Evolutionary conservation across 768 basidiomycete genomes (phyloP), one percentile per base, ranked within the genome.

Genomic region (Kwoniella mangroviensis): DNA sequence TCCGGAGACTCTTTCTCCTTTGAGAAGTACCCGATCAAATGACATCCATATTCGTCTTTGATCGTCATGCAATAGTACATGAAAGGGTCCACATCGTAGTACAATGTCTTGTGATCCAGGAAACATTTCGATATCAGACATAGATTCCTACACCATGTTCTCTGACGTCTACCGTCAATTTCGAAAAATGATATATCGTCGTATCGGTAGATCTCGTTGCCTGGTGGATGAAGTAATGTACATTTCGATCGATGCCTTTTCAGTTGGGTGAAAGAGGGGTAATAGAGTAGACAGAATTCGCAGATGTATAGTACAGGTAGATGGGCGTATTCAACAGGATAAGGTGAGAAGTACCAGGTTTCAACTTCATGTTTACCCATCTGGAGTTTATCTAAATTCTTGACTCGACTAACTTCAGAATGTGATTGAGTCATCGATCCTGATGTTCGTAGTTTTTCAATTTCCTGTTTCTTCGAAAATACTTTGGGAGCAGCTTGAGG

Each of bases 271-370:
- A 87, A 88, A 15, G 93, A 93, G 40, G 92, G 92, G 84, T 90
- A 98, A 86, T 91, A 99, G 43, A 90, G 90, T 57, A 98, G 88
- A 83, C 97, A 99, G 86, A 96, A 96, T 84, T 99, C 96, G 90
- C 97, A 99, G 81, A 99, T 90, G 87, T 95, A 98, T 55, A 99
- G 87, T 71, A 95, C 86, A 21, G 95, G 94, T 28, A 96, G 89
- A 84, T 98, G 92, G 55, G 97, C 94, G 85, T 93, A 98, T 85
- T 98, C 97, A 84, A 93, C 91, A 12, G 97, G 97, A 85, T 98
- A 99, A 24, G 97, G 97, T 78, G 92, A 94, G 87, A 98, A 98
- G 84, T 99, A 99, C 97, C 97, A 99, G n/a, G 97, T 91, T 77
- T 99, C 97, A 75, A 99, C 93, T 84, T 97, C 93, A 85, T 97